Evolutionary conservation across 352 stramenopile genomes (phyloP).

Genomic region (Lagenidium sp.): DNA sequence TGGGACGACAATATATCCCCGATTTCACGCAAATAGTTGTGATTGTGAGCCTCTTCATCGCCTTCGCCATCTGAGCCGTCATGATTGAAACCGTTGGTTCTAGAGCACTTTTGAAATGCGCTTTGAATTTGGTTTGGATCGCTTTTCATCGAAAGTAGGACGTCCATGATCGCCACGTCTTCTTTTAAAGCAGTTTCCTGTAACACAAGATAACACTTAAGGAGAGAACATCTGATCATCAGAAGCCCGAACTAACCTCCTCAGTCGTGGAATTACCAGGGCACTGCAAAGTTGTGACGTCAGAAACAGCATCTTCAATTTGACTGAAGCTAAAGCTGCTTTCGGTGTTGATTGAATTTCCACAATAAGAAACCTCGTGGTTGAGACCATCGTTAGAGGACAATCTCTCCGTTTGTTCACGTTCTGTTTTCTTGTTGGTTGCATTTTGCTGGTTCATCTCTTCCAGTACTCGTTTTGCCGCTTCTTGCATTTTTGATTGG

Average conservation of each 20-base stretch:
- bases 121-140: not conserved
- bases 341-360: conserved; percentile 14
- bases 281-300: too few species aligned
- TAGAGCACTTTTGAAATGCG: too few species aligned
- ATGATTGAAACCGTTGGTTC: not conserved
- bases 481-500: conserved; percentile 63
- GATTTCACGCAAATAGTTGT: conserved; percentile 38
- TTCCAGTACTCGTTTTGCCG: conserved; percentile 41
- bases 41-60: not conserved
- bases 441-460: conserved; percentile 19
- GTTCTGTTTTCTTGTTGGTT: not conserved
- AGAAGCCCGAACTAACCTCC: too few species aligned
- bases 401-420: not conserved
- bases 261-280: too few species aligned
- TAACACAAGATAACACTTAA: not conserved
- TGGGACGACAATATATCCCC: conserved; percentile 65
- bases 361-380: too few species aligned
- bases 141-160: conserved; percentile 16
- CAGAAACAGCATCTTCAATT: too few species aligned
- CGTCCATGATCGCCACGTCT: conserved; percentile 12
- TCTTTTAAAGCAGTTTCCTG: conserved; percentile 7
- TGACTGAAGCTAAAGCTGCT: conserved; percentile 21
- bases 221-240: too few species aligned
- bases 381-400: too few species aligned
- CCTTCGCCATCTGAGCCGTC: not conserved